These are phyloP conservation scores for Neurospora sp. DNA, from an alignment of 495 filamentous ascomycete genomes.

Conservation along the genomic window DNA sequence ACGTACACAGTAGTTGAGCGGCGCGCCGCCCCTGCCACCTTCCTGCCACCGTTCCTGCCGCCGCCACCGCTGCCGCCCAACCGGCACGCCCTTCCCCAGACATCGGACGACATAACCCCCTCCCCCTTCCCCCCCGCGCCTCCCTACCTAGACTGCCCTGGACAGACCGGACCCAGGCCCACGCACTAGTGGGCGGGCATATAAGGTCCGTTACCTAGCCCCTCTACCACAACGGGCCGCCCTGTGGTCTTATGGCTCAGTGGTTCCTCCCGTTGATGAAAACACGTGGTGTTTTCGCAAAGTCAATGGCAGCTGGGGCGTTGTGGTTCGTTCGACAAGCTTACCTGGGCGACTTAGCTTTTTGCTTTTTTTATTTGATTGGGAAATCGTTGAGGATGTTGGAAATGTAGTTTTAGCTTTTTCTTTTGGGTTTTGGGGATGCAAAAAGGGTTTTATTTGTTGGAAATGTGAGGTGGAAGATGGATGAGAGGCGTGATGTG, in stretches of 20 bases:
- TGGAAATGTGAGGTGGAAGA: background rate
- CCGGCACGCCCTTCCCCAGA: background rate
- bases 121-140: background rate
- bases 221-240: background rate
- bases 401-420: background rate
- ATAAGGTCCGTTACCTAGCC: background rate
- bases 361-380: background rate
- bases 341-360: background rate
- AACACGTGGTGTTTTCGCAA: background rate
- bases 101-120: background rate
- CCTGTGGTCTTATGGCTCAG: background rate
- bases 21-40: background rate
- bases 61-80: too few relatives aligned
- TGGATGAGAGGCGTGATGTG: too few relatives aligned
- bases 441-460: background rate
- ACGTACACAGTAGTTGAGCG: too few relatives aligned
- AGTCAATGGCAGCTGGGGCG: background rate
- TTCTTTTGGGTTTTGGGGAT: background rate
- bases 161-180: background rate
- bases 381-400: background rate
- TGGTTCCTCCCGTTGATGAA: background rate
- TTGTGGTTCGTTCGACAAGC: background rate
- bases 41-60: too few relatives aligned
- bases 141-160: background rate
- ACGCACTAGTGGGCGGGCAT: background rate